phyloP scores from a whole-genome alignment of 495 filamentous ascomycete genomes.

The Neurospora hispaniola region DNA sequence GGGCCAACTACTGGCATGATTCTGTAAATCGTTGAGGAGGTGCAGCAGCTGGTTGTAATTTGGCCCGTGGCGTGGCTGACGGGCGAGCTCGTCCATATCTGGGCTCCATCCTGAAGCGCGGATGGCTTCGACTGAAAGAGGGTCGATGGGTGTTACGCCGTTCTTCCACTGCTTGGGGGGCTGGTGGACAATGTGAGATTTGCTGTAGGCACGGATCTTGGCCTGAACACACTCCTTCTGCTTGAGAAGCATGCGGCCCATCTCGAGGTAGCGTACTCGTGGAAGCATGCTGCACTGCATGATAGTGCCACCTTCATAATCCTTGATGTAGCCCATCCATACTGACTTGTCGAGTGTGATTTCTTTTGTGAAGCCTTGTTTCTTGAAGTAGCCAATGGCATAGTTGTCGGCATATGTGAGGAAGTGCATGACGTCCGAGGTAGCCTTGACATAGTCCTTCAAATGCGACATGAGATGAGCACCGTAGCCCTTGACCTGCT shows the following conservation, averaged over 20 bases:
- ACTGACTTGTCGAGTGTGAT: slow-evolving; percentile 81
- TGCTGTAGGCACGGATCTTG: slow-evolving; percentile 87
- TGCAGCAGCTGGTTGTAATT: slow-evolving; percentile 91
- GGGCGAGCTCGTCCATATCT: slow-evolving; percentile 93
- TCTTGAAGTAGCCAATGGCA: slow-evolving; percentile 98
- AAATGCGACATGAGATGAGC: slow-evolving; percentile 96
- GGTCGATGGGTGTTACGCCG: slow-evolving; percentile 55
- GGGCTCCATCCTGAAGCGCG: slow-evolving; percentile 87
- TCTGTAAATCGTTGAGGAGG: slow-evolving; percentile 91
- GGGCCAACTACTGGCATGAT: slow-evolving; percentile 84
- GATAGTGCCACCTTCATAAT: slow-evolving; percentile 97
- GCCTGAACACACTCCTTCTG: slow-evolving; percentile 91
- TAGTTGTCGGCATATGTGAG: slow-evolving; percentile 98
- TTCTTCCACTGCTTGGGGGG: slow-evolving; percentile 74
- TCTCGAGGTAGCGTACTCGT: slow-evolving; percentile 85
- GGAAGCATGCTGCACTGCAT: slow-evolving; percentile 99
- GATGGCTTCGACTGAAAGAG: slow-evolving; percentile 71
- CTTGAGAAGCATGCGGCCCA: slow-evolving; percentile 89
- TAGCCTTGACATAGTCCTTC: slow-evolving; percentile 98
- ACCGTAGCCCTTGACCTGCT: slow-evolving; percentile 97
- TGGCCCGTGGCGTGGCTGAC: slow-evolving; percentile 93
- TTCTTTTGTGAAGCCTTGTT: slow-evolving; percentile 97
- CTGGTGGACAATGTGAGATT: slow-evolving; percentile 75
- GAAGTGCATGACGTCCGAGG: slow-evolving; percentile 95
- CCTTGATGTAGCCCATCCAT: slow-evolving; percentile 99